These are phyloP conservation scores for Diaporthe australafricana DNA, from an alignment of 2,329 filamentous ascomycete genomes.

Conservation along the genomic window DNA sequence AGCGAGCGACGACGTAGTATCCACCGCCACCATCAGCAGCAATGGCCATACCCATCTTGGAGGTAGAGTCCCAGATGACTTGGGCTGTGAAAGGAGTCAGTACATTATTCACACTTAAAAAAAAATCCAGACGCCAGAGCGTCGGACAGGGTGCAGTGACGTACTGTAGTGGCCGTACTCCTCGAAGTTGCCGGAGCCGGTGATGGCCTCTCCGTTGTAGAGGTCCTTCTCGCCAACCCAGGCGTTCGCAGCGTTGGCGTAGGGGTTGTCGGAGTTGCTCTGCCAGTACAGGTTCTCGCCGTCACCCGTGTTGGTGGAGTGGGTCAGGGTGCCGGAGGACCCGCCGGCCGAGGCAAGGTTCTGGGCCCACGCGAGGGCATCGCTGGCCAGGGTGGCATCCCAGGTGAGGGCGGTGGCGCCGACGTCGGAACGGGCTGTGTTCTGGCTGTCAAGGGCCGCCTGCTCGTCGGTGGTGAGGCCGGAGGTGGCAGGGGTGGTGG, in stretches of 20 bases:
- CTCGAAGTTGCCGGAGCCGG: slow-evolving; percentile 34
- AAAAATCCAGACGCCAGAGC: too few species aligned
- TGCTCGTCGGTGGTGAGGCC: slow-evolving; percentile 34
- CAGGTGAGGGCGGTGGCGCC: slow-evolving; percentile 35
- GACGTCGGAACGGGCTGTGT: slow-evolving; percentile 36
- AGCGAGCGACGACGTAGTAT: slow-evolving; percentile 40
- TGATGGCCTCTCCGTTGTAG: slow-evolving; percentile 39
- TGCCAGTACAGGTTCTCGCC: slow-evolving; percentile 42
- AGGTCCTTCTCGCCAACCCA: slow-evolving; percentile 38
- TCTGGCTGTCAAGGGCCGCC: slow-evolving; percentile 36
- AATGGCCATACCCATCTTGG: slow-evolving; percentile 38
- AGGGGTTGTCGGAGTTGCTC: slow-evolving; percentile 27
- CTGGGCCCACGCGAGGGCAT: slow-evolving; percentile 38
- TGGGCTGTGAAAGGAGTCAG: slow-evolving; percentile 33
- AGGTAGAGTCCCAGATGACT: slow-evolving; percentile 39
- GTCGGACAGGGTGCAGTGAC: neutral
- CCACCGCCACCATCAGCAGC: slow-evolving; percentile 37
- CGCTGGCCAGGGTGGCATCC: slow-evolving; percentile 35
- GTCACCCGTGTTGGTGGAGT: slow-evolving; percentile 23
- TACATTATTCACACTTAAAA: neutral
- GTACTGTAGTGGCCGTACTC: slow-evolving; percentile 40
- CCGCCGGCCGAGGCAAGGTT: slow-evolving; percentile 33
- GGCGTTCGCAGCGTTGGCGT: slow-evolving; percentile 32
- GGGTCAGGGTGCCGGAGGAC: slow-evolving; percentile 31
- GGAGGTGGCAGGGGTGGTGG: slow-evolving; percentile 16